phyloP scores from a whole-genome alignment of 495 filamentous ascomycete species.

The Penicillium canescens region DNA sequence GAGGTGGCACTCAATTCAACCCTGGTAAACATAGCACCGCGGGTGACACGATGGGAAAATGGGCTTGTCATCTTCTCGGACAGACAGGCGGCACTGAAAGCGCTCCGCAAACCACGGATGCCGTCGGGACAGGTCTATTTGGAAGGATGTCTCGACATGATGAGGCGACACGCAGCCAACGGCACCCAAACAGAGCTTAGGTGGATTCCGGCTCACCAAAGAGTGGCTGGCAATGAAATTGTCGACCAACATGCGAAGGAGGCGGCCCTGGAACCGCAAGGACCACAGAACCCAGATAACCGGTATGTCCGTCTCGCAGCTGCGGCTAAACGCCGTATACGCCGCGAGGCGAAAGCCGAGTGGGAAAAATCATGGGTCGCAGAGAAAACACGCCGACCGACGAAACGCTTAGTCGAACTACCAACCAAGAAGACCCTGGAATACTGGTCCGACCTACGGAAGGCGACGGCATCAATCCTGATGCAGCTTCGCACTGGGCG shows the following conservation, averaged over 20 bases:
- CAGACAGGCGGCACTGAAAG: too few species aligned
- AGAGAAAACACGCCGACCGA: slow-evolving; percentile 5
- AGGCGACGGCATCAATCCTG: slow-evolving; percentile 25
- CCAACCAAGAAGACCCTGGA: neutral
- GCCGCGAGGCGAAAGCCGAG: slow-evolving; percentile 4
- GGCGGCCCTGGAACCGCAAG: neutral
- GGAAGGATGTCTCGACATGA: too few species aligned
- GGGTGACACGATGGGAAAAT: too few species aligned
- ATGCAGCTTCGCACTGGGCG: slow-evolving; percentile 16
- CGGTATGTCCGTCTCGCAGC: slow-evolving; percentile 3
- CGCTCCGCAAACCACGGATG: too few species aligned
- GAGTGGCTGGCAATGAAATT: too few species aligned
- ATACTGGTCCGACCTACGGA: slow-evolving; percentile 9
- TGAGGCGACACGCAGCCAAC: too few species aligned
- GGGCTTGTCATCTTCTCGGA: too few species aligned
- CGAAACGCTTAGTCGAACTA: slow-evolving; percentile 7
- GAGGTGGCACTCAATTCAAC: too few species aligned
- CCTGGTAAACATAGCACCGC: too few species aligned
- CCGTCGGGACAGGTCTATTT: too few species aligned
- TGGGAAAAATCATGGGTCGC: slow-evolving; percentile 5
- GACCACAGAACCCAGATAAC: neutral
- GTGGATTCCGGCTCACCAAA: too few species aligned
- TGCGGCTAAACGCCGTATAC: slow-evolving; percentile 4
- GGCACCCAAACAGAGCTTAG: too few species aligned
- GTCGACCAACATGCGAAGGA: slow-evolving; percentile 1